phyloP scores from a whole-genome alignment of 257 asterid species.

The Rubia yunnanensis region DNA sequence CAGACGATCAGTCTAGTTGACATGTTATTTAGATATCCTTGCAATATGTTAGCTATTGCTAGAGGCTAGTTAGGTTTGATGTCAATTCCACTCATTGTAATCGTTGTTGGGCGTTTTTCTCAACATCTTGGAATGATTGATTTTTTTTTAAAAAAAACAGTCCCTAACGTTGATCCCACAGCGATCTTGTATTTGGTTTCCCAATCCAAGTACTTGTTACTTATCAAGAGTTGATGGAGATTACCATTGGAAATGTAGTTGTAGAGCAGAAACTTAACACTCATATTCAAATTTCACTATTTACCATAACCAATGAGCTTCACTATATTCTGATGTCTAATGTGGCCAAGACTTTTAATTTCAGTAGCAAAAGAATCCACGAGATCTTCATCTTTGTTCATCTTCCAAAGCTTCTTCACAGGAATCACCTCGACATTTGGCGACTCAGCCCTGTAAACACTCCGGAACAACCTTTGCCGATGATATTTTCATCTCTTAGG shows the following conservation, averaged over 20 bases:
- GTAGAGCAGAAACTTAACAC: constrained; percentile 78
- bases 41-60: too few species aligned
- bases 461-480: constrained; percentile 89
- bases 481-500: constrained; percentile 63
- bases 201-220: constrained; percentile 78
- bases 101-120: too few species aligned
- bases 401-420: constrained; percentile 88
- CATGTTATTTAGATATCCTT: too few species aligned
- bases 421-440: constrained; percentile 75
- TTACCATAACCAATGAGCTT: constrained; percentile 77
- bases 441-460: constrained; percentile 70
- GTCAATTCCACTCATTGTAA: too few species aligned
- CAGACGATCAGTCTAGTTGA: too few species aligned
- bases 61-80: too few species aligned
- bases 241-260: constrained; percentile 79
- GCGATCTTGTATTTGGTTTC: constrained; percentile 85
- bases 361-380: constrained; percentile 86
- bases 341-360: constrained; percentile 87
- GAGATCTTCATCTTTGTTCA: constrained; percentile 53
- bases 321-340: constrained; percentile 85
- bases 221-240: constrained; percentile 67
- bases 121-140: too few species aligned
- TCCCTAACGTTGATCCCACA: constrained; percentile 85
- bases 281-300: constrained; percentile 71
- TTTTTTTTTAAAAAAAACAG: too few species aligned